Conservation (phyloP, 2,329 filamentous ascomycete species). For the Leptographium radiaticola region DNA sequence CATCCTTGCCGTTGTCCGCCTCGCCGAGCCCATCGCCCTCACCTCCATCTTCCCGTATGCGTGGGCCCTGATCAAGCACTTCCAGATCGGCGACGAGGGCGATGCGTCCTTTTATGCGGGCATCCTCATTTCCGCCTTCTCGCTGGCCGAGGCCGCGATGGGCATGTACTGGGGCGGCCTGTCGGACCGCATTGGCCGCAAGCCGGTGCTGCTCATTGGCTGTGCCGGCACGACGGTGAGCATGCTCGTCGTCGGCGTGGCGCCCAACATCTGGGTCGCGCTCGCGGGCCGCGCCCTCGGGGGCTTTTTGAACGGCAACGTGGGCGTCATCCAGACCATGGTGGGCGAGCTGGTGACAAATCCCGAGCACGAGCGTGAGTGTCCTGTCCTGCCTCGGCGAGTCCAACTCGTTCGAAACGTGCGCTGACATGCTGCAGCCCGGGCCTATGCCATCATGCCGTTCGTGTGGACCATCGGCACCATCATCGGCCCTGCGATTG, state of each 20-base stretch:
- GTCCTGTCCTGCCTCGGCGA: not conserved
- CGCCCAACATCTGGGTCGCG: conserved; percentile 73
- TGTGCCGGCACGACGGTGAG: conserved; percentile 73
- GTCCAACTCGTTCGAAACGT: not conserved
- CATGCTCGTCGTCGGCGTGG: conserved; percentile 71
- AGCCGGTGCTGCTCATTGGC: conserved; percentile 71
- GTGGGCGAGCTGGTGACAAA: conserved; percentile 76
- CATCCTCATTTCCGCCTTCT: conserved; percentile 75
- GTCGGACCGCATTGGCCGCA: conserved; percentile 71
- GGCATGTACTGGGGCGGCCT: conserved; percentile 81
- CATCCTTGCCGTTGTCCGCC: conserved; percentile 76
- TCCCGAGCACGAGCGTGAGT: conserved; percentile 74
- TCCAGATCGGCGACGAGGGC: conserved; percentile 55
- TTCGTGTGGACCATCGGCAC: conserved; percentile 89
- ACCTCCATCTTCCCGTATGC: conserved; percentile 91
- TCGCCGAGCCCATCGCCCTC: conserved; percentile 84
- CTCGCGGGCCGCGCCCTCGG: conserved; percentile 63
- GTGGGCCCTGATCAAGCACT: conserved; percentile 69
- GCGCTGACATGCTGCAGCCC: conserved; percentile 35
- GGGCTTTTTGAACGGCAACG: conserved; percentile 80
- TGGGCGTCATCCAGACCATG: conserved; percentile 86
- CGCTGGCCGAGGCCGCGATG: conserved; percentile 67
- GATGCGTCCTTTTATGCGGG: conserved; percentile 84
- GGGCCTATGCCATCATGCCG: conserved; percentile 83
- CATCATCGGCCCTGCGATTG: conserved; percentile 78